Conservation (phyloP, 805 yeast species). For the Wickerhamomyces strasburgensis region DNA sequence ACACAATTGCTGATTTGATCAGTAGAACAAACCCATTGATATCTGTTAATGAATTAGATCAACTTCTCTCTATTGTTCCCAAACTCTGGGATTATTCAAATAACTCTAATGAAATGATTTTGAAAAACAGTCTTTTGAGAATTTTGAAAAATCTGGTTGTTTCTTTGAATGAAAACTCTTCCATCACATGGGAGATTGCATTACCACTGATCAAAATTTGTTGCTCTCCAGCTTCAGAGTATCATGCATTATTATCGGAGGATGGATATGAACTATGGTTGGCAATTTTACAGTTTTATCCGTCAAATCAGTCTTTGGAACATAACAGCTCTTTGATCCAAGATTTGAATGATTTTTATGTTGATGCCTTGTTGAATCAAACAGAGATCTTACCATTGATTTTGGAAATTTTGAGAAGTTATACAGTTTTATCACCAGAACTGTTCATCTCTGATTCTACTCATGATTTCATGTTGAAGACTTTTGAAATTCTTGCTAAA, state of each 20-base stretch:
- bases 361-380: constrained; percentile 57
- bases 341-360: constrained; percentile 31
- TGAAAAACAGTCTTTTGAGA: constrained; percentile 49
- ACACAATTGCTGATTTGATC: constrained; percentile 59
- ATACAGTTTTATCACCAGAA: constrained; percentile 45
- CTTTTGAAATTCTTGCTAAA: constrained; percentile 46
- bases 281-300: constrained; percentile 59
- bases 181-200: constrained; percentile 47
- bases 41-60: constrained; percentile 43
- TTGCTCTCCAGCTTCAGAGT: constrained; percentile 56
- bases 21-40: constrained; percentile 63
- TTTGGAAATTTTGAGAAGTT: constrained; percentile 58
- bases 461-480: constrained; percentile 30
- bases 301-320: constrained; percentile 25
- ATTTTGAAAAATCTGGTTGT: constrained; percentile 50
- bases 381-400: constrained; percentile 71
- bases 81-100: constrained; percentile 65
- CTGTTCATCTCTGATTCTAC: constrained; percentile 31
- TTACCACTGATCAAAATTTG: constrained; percentile 59
- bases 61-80: constrained; percentile 59
- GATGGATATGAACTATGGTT: constrained; percentile 87
- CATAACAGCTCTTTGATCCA: constrained; percentile 16
- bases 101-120: constrained; percentile 37
- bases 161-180: constrained; percentile 50
- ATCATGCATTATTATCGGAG: constrained; percentile 59